Evolutionary conservation across 352 stramenopile species (phyloP).

Genomic region (Plasmopara muralis): DNA sequence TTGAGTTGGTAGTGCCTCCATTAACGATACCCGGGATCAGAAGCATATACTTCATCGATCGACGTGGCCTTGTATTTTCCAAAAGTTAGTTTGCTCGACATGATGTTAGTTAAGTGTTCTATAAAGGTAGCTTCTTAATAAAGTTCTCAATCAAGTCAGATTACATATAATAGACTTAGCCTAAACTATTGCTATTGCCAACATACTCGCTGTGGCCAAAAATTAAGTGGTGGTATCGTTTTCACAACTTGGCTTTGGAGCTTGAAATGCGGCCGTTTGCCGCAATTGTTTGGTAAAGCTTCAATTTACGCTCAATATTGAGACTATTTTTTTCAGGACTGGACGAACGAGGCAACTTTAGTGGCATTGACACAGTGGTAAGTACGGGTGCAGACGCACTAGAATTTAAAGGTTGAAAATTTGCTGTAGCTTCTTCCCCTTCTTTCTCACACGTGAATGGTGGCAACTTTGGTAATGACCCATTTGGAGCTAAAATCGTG

Average conservation of each 20-base stretch:
- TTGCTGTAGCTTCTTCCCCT: neutral
- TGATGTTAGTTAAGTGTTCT: too few relatives aligned
- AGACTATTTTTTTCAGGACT: slow-evolving; percentile 13
- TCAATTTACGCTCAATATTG: slow-evolving; percentile 59
- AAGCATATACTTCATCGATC: too few relatives aligned
- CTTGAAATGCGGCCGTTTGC: slow-evolving; percentile 20
- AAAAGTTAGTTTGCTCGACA: too few relatives aligned
- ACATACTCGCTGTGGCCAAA: too few relatives aligned
- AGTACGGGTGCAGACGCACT: slow-evolving; percentile 24
- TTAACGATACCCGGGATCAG: too few relatives aligned
- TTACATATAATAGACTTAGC: too few relatives aligned
- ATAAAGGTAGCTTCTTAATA: too few relatives aligned
- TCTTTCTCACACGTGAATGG: slow-evolving; percentile 3
- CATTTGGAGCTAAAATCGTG: slow-evolving; percentile 26
- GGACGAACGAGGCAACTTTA: neutral
- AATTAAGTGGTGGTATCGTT: neutral
- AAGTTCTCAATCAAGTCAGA: too few relatives aligned
- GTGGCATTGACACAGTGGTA: neutral
- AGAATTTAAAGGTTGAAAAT: slow-evolving; percentile 9
- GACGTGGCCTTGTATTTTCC: too few relatives aligned
- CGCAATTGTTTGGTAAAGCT: slow-evolving; percentile 41
- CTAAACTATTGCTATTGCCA: too few relatives aligned
- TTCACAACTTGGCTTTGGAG: slow-evolving; percentile 8
- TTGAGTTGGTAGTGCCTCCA: too few relatives aligned
- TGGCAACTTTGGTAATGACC: slow-evolving; percentile 33